Evolutionary conservation across 108 stramenopile genomes (phyloP), one percentile per base, ranked within the genome.

Genomic region (Discostella stelligeroides): DNA sequence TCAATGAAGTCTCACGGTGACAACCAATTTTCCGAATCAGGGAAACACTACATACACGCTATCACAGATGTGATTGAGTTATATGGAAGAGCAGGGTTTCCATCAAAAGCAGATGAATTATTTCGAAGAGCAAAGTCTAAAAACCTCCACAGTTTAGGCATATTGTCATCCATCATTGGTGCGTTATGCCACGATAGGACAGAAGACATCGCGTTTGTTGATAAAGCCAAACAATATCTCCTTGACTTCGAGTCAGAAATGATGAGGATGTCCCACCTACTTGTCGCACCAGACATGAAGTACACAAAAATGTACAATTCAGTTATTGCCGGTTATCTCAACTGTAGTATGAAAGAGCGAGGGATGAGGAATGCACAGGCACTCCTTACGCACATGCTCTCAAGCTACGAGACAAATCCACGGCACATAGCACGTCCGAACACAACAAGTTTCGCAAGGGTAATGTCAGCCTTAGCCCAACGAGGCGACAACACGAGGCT

Each of bases 371-470:
- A 53, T 9, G 77, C 77, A 30, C 23, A 61, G n/a, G 34, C 63
- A 27, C 39, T 79, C 1, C 62, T 79, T 12, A 12, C 41, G 23
- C 57, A 72, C 47, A 79, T 79, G 77, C 66, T 79, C 30, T 58
- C 58, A 50, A 67, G 51, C 45, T 65, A 79, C 43, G 62, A 56
- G 28, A 28, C 62, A 25, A 71, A 78, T 46, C 64, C 77, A 38
- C n/a, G 47, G 57, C 70, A 79, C 53, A 54, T 79, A 1, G 77
- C 64, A 18, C 58, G 77, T 30, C 77, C 77, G 37, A 79, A 79
- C 28, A 71, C 70, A 9, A 66, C 77, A 13, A 71, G 64, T 43
- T 79, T 79, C 21, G 59, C 63, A 7, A 47, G 14, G 27, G 65
- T 79, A 34, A 79, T 79, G 77, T 40, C 70, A 28, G 51, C 77